phyloP scores from a whole-genome alignment of 139 green algal species.

The Limnomonas spitsbergensis region DNA sequence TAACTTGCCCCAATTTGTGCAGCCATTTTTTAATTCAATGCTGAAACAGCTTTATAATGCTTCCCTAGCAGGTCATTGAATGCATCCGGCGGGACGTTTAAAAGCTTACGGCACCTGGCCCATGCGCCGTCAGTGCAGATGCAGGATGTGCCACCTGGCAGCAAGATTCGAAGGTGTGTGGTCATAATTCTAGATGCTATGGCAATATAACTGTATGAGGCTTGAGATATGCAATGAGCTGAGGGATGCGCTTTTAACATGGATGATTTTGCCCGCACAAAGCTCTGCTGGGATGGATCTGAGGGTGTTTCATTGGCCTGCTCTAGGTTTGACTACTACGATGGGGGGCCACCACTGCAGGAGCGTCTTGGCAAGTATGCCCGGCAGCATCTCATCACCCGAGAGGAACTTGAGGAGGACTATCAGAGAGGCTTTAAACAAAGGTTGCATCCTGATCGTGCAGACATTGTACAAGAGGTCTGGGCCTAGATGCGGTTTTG shows the following conservation, averaged over 20 bases:
- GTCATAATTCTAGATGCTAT: neutral
- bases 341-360: slow-evolving; percentile 25
- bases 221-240: neutral
- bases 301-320: neutral
- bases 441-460: too few species aligned
- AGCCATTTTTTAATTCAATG: too few species aligned
- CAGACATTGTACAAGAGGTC: too few species aligned
- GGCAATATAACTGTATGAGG: neutral
- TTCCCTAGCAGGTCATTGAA: slow-evolving; percentile 77
- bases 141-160: slow-evolving; percentile 56
- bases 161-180: slow-evolving; percentile 45
- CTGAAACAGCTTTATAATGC: too few species aligned
- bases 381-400: slow-evolving; percentile 37
- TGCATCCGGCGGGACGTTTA: slow-evolving; percentile 64
- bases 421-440: slow-evolving; percentile 10
- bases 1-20: too few species aligned
- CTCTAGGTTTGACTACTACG: slow-evolving; percentile 13
- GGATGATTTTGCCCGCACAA: too few species aligned
- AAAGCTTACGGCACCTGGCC: slow-evolving; percentile 65
- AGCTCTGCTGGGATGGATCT: neutral
- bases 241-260: neutral
- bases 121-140: slow-evolving; percentile 68
- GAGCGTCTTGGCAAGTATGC: slow-evolving; percentile 52
- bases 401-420: slow-evolving; percentile 7
- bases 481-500: too few species aligned